Percentiles rank a stretch among this genome's conserved stretches.
These are phyloP conservation scores for Neurospora sp. DNA, from an alignment of 495 filamentous ascomycete species.

Conservation along the genomic window DNA sequence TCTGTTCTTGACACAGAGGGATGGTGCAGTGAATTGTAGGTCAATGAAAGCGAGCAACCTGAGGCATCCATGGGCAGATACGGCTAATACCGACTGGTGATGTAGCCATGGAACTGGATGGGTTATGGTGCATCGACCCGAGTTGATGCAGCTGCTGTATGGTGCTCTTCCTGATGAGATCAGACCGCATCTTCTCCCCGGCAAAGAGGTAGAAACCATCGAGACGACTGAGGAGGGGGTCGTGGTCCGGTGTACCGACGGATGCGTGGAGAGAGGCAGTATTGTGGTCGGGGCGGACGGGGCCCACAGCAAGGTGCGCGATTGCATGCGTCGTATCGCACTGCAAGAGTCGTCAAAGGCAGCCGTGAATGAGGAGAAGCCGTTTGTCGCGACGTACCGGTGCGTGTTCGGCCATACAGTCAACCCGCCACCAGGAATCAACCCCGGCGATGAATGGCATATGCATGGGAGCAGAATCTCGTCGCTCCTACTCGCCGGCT, in stretches of 20 bases:
- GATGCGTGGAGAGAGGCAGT: constrained; percentile 29
- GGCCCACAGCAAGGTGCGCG: constrained; percentile 35
- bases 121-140: constrained; percentile 19
- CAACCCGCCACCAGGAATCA: background rate
- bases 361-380: constrained; percentile 5
- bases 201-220: constrained; percentile 24
- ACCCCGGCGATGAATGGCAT: constrained; percentile 1
- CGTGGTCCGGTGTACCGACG: constrained; percentile 29
- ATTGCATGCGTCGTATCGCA: constrained; percentile 12
- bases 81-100: background rate
- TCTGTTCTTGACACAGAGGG: background rate
- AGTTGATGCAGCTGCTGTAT: constrained; percentile 26
- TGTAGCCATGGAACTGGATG: constrained; percentile 2
- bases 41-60: background rate
- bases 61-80: background rate
- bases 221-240: constrained; percentile 16
- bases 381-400: constrained; percentile 15
- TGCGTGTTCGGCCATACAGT: constrained; percentile 31
- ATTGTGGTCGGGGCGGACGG: constrained; percentile 47
- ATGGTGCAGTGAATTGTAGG: background rate
- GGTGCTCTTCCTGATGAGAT: constrained; percentile 22
- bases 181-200: constrained; percentile 19
- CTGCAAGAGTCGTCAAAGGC: constrained; percentile 16
- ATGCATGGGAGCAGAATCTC: constrained; percentile 17
- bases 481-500: constrained; percentile 17